Evolutionary conservation across 495 filamentous ascomycete species (phyloP), one percentile per base, ranked within the genome.

Genomic region (Hypoxylon rickii): DNA sequence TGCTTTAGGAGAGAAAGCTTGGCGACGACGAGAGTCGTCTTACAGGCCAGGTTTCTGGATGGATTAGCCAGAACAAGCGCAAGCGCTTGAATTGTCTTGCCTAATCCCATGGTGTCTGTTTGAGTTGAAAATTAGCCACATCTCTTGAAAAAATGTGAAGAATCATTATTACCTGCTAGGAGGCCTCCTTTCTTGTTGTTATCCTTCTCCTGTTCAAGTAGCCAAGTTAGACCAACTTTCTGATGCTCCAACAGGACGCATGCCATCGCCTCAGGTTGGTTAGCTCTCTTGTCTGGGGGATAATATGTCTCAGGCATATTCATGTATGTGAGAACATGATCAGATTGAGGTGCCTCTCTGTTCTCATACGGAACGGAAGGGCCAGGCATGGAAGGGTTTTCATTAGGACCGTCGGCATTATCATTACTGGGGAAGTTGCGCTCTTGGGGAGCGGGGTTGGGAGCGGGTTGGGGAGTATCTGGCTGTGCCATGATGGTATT

Each of bases 11-110:
- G 73, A 1, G 92, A 86, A 19, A 96, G 87, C 0, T 94, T 94
- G 5, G 88, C 89, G 37, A 98, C 78, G 40, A 98, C 92, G 34
- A 98, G 74, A 7, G 88, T 94, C 1, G 94, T 92, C 74, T 92
- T 61, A 0, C 17, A 52, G 52, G 57, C 24, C 8, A 41, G 73
- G 63, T 92, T 81, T 1, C 70, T 61, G 0, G 90, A 86, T 11
- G 80, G 84, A 19, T 84, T 78, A n/a, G 84, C 80, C 1, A 93
- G 78, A 55, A 98, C 89, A 24, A 98, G 79, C 1, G 94, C 86
- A 17, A 98, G 77, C 12, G 90, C 84, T 57, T 92, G 89, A 40
- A 98, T 88, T 1, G 94, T 98, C 74, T 98, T 98, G 16, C 94
- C 94, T 7, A 98, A 78, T 8, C 94, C 94, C 94, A 98, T 98